Evolutionary conservation across 1,139 yeast genomes (phyloP).

Genomic region (Arxiozyma bovina): DNA sequence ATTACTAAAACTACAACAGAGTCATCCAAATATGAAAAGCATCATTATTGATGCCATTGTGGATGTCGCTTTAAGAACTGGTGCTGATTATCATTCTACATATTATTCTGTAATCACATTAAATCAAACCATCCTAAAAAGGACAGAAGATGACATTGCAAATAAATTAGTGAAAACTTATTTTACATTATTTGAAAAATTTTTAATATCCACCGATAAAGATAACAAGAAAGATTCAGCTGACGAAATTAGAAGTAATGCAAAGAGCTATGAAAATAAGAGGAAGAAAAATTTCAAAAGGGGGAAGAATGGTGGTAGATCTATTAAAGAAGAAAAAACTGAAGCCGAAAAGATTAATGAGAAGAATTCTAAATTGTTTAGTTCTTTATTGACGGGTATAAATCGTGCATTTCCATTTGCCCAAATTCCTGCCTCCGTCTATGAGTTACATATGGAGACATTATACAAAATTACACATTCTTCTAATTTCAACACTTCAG

Average conservation of each 20-base stretch:
- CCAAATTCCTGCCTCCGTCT: conserved; percentile 60
- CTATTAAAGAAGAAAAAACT: conserved; percentile 58
- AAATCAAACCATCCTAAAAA: conserved; percentile 84
- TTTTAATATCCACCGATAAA: conserved; percentile 61
- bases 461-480: conserved; percentile 87
- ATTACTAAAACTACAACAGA: conserved; percentile 71
- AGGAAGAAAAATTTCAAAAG: conserved; percentile 48
- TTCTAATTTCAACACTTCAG: conserved; percentile 85
- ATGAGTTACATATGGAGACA: conserved; percentile 72
- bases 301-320: conserved; percentile 76
- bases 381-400: conserved; percentile 88
- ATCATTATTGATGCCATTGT: conserved; percentile 70
- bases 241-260: conserved; percentile 27
- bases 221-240: conserved; percentile 26
- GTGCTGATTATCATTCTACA: conserved; percentile 75
- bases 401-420: conserved; percentile 96
- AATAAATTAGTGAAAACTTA: conserved; percentile 76
- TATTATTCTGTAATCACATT: conserved; percentile 82
- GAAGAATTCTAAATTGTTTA: conserved; percentile 72
- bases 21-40: conserved; percentile 92
- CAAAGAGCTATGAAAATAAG: conserved; percentile 34
- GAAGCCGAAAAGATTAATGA: conserved; percentile 72
- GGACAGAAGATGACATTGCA: conserved; percentile 68
- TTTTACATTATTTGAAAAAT: conserved; percentile 75
- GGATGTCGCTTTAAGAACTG: conserved; percentile 69